These are phyloP conservation scores for Corchorus capsularis DNA, from an alignment of 345 rosid genomes.

Conservation along the genomic window DNA sequence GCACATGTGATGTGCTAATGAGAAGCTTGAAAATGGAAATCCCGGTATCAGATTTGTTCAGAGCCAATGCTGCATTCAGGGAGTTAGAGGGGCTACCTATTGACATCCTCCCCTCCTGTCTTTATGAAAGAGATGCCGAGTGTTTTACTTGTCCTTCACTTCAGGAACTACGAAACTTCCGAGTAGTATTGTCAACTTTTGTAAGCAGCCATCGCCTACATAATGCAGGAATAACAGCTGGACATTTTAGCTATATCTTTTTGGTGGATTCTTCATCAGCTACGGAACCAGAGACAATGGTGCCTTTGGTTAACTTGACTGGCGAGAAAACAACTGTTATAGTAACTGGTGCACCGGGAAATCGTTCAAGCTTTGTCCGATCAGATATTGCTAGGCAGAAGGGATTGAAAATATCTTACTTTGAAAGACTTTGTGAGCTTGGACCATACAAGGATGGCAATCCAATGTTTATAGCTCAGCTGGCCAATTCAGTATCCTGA, in stretches of 20 bases:
- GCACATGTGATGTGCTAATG: constrained; percentile 37
- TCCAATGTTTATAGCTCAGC: neutral
- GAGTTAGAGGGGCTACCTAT: constrained; percentile 30
- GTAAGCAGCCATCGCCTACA: constrained; percentile 33
- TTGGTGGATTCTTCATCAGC: constrained; percentile 39
- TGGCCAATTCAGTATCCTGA: neutral
- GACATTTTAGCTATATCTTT: constrained; percentile 41
- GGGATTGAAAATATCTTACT: constrained; percentile 35
- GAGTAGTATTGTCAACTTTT: constrained; percentile 39
- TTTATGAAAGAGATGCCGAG: constrained; percentile 12
- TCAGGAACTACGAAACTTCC: constrained; percentile 14
- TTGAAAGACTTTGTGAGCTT: constrained; percentile 32
- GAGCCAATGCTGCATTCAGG: constrained; percentile 49
- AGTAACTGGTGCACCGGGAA: constrained; percentile 30
- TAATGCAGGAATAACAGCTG: constrained; percentile 27
- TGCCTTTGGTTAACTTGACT: constrained; percentile 38
- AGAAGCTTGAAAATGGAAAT: constrained; percentile 33
- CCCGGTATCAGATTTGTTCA: constrained; percentile 28
- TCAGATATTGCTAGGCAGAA: constrained; percentile 31
- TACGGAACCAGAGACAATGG: constrained; percentile 43
- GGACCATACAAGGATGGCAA: constrained; percentile 9
- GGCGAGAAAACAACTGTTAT: constrained; percentile 29
- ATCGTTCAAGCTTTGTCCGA: constrained; percentile 29
- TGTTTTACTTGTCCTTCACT: constrained; percentile 37
- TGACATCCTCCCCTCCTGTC: constrained; percentile 37